Evolutionary conservation across 106 monocot genomes (phyloP).

Genomic region (Platanthera zijinensis): DNA sequence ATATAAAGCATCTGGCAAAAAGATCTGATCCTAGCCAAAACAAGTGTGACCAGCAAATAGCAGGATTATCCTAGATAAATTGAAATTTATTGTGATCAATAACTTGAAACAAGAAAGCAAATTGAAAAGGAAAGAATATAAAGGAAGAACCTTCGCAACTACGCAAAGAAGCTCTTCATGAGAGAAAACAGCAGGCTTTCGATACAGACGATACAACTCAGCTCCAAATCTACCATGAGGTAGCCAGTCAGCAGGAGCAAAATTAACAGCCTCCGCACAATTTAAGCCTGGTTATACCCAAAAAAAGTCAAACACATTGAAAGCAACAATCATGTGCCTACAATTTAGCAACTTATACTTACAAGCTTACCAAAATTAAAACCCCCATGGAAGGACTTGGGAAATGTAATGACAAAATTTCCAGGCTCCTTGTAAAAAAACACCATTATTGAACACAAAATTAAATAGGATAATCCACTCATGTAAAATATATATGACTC

Average conservation of each 20-base stretch:
- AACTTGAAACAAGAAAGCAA: not conserved
- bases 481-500: not conserved
- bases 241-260: constrained; percentile 82
- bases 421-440: constrained; percentile 55
- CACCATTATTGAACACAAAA: not conserved
- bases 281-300: constrained; percentile 45
- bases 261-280: constrained; percentile 94
- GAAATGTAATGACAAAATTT: constrained; percentile 83
- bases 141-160: constrained; percentile 44
- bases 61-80: not conserved
- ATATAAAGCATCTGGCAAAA: not conserved
- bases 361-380: constrained; percentile 69
- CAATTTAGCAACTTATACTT: not conserved
- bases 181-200: constrained; percentile 64
- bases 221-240: constrained; percentile 81
- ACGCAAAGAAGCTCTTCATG: constrained; percentile 77
- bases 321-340: not conserved
- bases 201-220: constrained; percentile 58
- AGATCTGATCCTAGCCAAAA: not conserved
- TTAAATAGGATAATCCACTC: not conserved
- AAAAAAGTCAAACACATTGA: not conserved
- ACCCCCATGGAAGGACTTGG: constrained; percentile 75
- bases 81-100: not conserved
- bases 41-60: not conserved
- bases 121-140: not conserved